Base-by-base conservation (phyloP, 768 basidiomycete species). In the Calocera viscosa region DNA sequence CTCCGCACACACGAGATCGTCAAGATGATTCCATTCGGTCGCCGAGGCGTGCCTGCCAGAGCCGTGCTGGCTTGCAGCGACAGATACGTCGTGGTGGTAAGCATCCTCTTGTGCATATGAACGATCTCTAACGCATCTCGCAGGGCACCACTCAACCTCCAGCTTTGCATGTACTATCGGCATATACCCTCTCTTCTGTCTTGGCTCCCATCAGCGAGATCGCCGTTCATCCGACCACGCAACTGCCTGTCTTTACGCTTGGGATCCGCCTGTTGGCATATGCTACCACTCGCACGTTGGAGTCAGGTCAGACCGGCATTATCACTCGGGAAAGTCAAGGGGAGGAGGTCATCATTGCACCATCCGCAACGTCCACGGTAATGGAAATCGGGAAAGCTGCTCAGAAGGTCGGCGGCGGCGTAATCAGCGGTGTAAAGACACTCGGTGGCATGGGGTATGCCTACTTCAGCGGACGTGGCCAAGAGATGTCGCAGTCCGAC, bases 401-500 rank as follows among this genome's bases (percentile, higher is more conserved):
- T 7, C 70, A 82, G 65, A 84, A 80, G 69, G 82, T 86, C 1
- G 86, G 86, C 24, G 85, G 83, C 34, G 82, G 79, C 26, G 79
- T 89, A 11, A 75, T 87, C 67, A 84, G 80, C 70, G 86, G 86
- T 22, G 82, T 89, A 80, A 82, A 82, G 72, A 81, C 82, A 7
- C 72, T 88, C 1, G 84, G 86, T 1, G 86, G 85, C 17, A 77
- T 84, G 71, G 87, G 53, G 2, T 60, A 60, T 32, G 53, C 53
- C 16, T 60, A 60, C 53, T 60, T 26, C 26, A 60, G 53, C 30
- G 53, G 53, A 26, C 53, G 53, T 16, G 53, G 53, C 2, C 53
- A 60, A 30, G 53, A 60, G 11, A 19, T 19, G 43, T 8, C 53
- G 26, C 14, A 22, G 22, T 10, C 53, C 10, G 53, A 60, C 14